Base-by-base conservation (phyloP, 2,329 filamentous ascomycete species). In the Fusarium armeniacum region DNA sequence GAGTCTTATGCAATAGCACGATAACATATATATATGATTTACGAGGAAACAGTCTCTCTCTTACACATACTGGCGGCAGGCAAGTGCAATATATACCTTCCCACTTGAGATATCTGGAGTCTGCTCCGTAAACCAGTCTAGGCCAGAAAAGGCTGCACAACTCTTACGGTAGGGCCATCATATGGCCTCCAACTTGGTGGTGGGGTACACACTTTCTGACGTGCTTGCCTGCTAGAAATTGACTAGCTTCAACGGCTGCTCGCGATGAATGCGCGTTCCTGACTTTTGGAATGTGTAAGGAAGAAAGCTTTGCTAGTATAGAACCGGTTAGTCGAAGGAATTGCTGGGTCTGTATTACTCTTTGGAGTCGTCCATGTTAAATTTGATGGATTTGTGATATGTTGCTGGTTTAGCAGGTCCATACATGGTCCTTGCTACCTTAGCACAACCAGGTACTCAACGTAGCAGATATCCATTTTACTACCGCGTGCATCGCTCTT, bases 181-280 rank as follows among this genome's bases (percentile, higher is more conserved):
- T 10, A 40, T 22, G 35, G 24, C 35, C 22, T 30, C 5, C 20
- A 40, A 51, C 15, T 40, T 40, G n/a, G 9, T 51, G 35, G 49
- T 40, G 49, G 46, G 32, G 46, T 36, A 33, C 26, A 13, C 26
- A 10, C 5, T 41, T 26, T 22, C 33, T 51, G 24, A 22, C 12
- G 33, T 28, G n/a, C 11, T 12, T 51, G 16, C 32, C 22, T 26
- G 8, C 6, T 38, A n/a, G 6, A 24, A 38, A 51, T 18, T 33
- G 30, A 11, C 20, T 51, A 51, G 47, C 35, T 38, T n/a, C 32
- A 38, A 51, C 47, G 18, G 33, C 10, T 28, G 12, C 33, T 18
- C 22, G 22, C 9, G 33, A 51, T 51, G 35, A n/a, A 38, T 38
- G 22, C 33, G 28, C 24, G 33, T 51, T 51, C 47, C 47, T 51